A percentile compares a stretch with the other conserved stretches of the same genome.
Evolutionary conservation across 805 yeast genomes (phyloP).

Genomic region (Blastobotrys chiropterorum): DNA sequence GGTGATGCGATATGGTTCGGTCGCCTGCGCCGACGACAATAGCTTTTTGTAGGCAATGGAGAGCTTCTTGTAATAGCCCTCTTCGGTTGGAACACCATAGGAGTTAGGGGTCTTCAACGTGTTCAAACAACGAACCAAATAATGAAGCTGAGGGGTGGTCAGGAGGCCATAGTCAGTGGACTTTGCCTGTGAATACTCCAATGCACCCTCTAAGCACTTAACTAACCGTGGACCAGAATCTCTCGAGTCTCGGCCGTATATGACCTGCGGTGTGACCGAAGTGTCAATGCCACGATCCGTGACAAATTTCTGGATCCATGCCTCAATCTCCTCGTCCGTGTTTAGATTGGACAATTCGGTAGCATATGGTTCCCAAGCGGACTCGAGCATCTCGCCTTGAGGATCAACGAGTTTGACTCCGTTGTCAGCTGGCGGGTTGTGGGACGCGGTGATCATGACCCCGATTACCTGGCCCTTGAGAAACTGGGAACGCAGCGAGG

Average conservation of each 20-base stretch:
- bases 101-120: slow-evolving; percentile 38
- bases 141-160: slow-evolving; percentile 95
- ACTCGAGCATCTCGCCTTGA: slow-evolving; percentile 79
- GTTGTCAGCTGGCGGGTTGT: slow-evolving; percentile 86
- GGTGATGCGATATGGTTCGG: slow-evolving; percentile 40
- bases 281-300: slow-evolving; percentile 42
- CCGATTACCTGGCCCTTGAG: slow-evolving; percentile 70
- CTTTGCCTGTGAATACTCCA: slow-evolving; percentile 40
- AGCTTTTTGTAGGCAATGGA: slow-evolving; percentile 47
- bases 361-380: slow-evolving; percentile 78
- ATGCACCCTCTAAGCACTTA: slow-evolving; percentile 54
- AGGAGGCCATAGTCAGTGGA: slow-evolving; percentile 57
- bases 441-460: slow-evolving; percentile 96
- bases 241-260: slow-evolving; percentile 84
- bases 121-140: slow-evolving; percentile 67
- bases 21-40: slow-evolving; percentile 19
- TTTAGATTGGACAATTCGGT: slow-evolving; percentile 70
- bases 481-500: slow-evolving; percentile 72
- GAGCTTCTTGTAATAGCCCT: slow-evolving; percentile 65
- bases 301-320: slow-evolving; percentile 36
- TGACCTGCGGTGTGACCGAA: slow-evolving; percentile 39
- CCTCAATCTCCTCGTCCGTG: slow-evolving; percentile 40
- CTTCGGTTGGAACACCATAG: slow-evolving; percentile 58
- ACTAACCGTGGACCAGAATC: slow-evolving; percentile 70
- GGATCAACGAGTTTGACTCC: slow-evolving; percentile 96